Evolutionary conservation across 345 rosid species (phyloP).

Genomic region (Salix viminalis): DNA sequence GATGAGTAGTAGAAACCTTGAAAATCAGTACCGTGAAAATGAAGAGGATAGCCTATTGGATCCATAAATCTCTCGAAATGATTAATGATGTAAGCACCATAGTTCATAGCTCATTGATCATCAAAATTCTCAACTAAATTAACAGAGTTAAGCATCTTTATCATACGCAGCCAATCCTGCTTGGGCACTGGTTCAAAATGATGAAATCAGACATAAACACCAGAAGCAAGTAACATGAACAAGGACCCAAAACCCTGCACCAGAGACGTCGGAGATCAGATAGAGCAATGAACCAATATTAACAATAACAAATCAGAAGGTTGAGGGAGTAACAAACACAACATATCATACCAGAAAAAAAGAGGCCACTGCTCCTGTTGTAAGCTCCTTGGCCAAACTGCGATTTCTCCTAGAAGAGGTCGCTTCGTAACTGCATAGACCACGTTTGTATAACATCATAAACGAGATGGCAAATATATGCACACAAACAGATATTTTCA

Average conservation of each 20-base stretch:
- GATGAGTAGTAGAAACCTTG: not conserved
- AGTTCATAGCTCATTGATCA: constrained; percentile 6
- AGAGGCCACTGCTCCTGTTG: constrained; percentile 69
- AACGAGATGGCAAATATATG: not conserved
- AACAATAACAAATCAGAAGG: not conserved
- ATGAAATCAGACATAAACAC: constrained; percentile 65
- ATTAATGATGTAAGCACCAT: not conserved
- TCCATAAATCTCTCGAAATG: not conserved
- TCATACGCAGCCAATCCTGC: constrained; percentile 6
- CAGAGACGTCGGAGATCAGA: constrained; percentile 9
- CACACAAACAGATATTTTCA: not conserved
- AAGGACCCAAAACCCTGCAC: constrained; percentile 93
- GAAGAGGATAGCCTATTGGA: not conserved
- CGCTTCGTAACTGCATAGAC: constrained; percentile 68
- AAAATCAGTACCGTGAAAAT: not conserved
- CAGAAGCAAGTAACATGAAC: constrained; percentile 82
- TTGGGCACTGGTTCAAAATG: constrained; percentile 6
- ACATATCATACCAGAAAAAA: constrained; percentile 60
- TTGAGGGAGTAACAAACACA: not conserved
- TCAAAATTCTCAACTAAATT: not conserved
- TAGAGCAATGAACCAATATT: constrained; percentile 6
- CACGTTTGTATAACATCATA: not conserved
- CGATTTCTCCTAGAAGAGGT: constrained; percentile 73
- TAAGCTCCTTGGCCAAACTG: constrained; percentile 66
- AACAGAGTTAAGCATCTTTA: constrained; percentile 10